phyloP scores from a whole-genome alignment of 768 basidiomycete species.

The Hygrocybe coccinea region DNA sequence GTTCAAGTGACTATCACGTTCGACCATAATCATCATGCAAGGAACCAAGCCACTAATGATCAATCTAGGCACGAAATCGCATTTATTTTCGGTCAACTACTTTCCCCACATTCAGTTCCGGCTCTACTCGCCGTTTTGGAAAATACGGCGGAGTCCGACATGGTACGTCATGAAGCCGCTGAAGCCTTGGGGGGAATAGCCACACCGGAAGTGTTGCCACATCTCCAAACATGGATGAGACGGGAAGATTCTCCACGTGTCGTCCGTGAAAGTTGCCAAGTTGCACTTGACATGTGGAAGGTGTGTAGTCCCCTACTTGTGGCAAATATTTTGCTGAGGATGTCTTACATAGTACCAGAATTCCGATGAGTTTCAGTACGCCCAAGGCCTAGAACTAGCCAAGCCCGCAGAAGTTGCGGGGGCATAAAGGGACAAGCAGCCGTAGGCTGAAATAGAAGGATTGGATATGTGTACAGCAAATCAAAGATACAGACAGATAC shows the following conservation, averaged over 20 bases:
- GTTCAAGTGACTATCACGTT: conserved; percentile 67
- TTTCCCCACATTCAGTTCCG: conserved; percentile 84
- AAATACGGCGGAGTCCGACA: conserved; percentile 72
- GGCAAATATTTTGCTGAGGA: background rate
- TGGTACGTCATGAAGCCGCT: conserved; percentile 98
- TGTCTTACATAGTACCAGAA: conserved; percentile 58
- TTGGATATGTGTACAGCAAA: background rate
- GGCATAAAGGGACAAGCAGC: background rate
- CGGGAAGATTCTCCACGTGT: conserved; percentile 79
- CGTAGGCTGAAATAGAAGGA: no score
- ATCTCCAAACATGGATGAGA: conserved; percentile 79
- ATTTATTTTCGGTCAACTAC: conserved; percentile 95
- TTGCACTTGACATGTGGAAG: conserved; percentile 98
- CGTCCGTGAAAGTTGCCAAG: conserved; percentile 91
- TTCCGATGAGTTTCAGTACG: conserved; percentile 68
- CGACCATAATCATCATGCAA: no score
- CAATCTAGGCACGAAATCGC: conserved; percentile 89
- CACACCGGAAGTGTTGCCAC: conserved; percentile 82
- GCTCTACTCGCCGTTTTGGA: conserved; percentile 75
- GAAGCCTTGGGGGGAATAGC: conserved; percentile 98
- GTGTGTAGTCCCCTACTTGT: conserved; percentile 35
- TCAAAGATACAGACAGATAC: no score
- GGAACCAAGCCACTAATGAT: background rate
- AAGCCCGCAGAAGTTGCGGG: background rate
- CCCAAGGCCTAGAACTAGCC: conserved; percentile 26